These are phyloP conservation scores for Protomyces gravidus DNA, from an alignment of 1,139 yeast species.

Conservation along the genomic window DNA sequence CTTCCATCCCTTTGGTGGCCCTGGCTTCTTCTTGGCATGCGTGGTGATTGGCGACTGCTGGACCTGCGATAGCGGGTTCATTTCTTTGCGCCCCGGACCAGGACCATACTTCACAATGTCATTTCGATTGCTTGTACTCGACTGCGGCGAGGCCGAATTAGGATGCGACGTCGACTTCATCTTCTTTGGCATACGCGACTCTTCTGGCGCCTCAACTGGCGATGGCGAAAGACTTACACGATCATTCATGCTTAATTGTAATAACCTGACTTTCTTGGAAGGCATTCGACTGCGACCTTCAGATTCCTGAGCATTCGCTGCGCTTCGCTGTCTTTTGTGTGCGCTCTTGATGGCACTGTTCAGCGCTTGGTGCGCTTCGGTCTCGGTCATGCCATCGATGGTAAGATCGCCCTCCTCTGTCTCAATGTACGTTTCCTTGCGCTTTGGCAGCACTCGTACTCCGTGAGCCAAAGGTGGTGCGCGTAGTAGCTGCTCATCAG, in stretches of 20 bases:
- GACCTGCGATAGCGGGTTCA: too few relatives aligned
- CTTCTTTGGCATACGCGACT: background rate
- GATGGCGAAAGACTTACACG: too few relatives aligned
- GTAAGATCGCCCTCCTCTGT: background rate
- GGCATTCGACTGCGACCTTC: background rate
- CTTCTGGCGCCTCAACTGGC: background rate
- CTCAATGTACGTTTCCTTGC: background rate
- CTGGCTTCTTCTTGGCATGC: conserved; percentile 2
- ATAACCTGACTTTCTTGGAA: background rate
- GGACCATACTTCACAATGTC: background rate
- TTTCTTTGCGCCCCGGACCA: background rate
- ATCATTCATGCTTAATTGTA: too few relatives aligned
- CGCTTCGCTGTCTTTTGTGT: background rate
- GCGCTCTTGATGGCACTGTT: background rate
- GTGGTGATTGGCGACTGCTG: background rate
- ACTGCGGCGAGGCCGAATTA: background rate
- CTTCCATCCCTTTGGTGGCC: background rate
- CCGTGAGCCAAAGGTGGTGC: background rate
- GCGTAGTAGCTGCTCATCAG: background rate
- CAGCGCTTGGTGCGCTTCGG: background rate
- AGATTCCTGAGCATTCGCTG: background rate
- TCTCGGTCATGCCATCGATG: background rate
- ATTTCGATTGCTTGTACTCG: background rate
- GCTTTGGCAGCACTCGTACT: background rate
- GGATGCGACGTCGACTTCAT: background rate